Evolutionary conservation across 2,329 filamentous ascomycete genomes (phyloP), one percentile per base, ranked within the genome.

Genomic region (Thermomyces lanuginosus): DNA sequence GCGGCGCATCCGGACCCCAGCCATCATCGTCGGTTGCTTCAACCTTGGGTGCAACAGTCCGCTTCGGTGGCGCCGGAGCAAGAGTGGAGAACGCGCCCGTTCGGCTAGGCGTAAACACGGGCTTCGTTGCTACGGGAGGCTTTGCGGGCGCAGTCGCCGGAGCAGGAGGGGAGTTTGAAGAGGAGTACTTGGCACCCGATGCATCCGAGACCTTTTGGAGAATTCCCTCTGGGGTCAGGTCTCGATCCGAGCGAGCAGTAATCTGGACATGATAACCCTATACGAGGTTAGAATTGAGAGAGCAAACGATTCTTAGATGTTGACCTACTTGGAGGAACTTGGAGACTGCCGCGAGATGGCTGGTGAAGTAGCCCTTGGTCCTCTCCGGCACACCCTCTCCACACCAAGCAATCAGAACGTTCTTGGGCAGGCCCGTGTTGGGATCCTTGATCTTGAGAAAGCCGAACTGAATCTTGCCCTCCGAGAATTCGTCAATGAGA

Each of bases 341-440:
- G 35, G 83, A 75, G 19, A 95, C 83, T 24, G 82, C 76, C 34
- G 78, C 75, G 24, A 89, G 63, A 56, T 98, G 86, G 58, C 83
- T 93, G 39, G 82, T 92, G 51, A 98, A 98, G 58, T 95, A 95
- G 38, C 89, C 89, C 59, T 95, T 98, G 35, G 86, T 95, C 44
- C 86, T 69, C 58, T 98, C 89, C n/a, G 89, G 89, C 9, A 98
- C 89, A 42, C 89, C 89, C 48, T 91, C 86, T 39, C 89, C 89
- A 53, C 89, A 98, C 78, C 89, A 98, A 39, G 79, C 84, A 49
- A 98, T 82, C 39, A 98, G 66, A 33, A 92, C 81, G 50, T 75
- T 79, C 63, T 98, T 98, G 26, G 86, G 83, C 9, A 98, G 69
- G 12, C 65, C 62, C 2, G 78, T 81, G 54, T 98, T 98, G 29